Percentiles rank a stretch among this genome's conserved stretches.
These are phyloP conservation scores for Neophaeococcomyces aloes DNA, from an alignment of 2,329 filamentous ascomycete species.

Conservation along the genomic window DNA sequence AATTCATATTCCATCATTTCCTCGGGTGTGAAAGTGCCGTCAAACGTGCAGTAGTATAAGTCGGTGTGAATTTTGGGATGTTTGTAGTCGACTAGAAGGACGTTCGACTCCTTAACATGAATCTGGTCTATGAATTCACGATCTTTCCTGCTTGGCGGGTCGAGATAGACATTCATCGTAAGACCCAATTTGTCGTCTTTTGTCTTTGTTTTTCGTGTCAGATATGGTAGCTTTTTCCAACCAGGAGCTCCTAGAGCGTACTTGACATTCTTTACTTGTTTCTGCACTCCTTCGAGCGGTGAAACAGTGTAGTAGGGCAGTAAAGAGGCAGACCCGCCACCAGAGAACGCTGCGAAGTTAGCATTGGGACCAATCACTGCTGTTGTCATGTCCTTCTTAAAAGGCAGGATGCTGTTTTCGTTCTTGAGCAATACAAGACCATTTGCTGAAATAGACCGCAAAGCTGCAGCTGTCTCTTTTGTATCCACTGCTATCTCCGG, in stretches of 20 bases:
- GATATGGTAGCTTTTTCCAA: conserved; percentile 52
- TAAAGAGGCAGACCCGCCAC: conserved; percentile 54
- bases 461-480: conserved; percentile 51
- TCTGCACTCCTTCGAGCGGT: conserved; percentile 35
- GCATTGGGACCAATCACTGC: conserved; percentile 47
- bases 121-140: conserved; percentile 45
- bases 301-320: conserved; percentile 36
- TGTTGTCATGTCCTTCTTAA: conserved; percentile 37
- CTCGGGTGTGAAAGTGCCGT: conserved; percentile 50
- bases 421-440: conserved; percentile 67
- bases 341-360: conserved; percentile 40
- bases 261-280: conserved; percentile 28
- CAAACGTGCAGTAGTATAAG: conserved; percentile 52
- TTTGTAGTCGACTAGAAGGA: conserved; percentile 46
- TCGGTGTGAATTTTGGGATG: conserved; percentile 39
- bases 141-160: conserved; percentile 40
- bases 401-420: conserved; percentile 51
- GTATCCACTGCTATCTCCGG: conserved; percentile 48
- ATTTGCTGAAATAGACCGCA: conserved; percentile 57
- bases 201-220: conserved; percentile 45
- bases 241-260: conserved; percentile 55
- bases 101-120: conserved; percentile 33
- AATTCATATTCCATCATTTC: conserved; percentile 54
- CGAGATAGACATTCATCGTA: conserved; percentile 52
- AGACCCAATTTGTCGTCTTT: conserved; percentile 47